Evolutionary conservation across 805 yeast species (phyloP).

Genomic region (Candida ascalaphidarum): DNA sequence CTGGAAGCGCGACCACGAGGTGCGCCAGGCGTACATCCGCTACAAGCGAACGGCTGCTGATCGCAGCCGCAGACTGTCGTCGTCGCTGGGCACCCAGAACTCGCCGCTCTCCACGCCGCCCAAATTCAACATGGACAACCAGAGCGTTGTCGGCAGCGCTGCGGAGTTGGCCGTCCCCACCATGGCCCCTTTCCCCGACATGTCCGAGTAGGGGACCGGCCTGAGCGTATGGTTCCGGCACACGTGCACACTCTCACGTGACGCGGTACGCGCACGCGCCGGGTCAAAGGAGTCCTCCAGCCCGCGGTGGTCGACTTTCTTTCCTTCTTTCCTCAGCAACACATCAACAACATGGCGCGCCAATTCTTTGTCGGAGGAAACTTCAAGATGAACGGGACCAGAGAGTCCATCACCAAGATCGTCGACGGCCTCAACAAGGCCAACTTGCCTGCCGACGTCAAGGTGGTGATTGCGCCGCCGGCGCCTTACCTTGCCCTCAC

Average conservation of each 20-base stretch:
- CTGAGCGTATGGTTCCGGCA: too few relatives aligned
- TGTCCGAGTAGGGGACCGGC: too few relatives aligned
- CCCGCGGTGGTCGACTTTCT: too few relatives aligned
- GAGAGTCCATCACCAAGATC: constrained; percentile 73
- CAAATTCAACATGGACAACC: too few relatives aligned
- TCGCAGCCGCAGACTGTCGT: too few relatives aligned
- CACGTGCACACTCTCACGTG: too few relatives aligned
- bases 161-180: constrained; percentile 8
- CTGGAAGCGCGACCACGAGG: constrained; percentile 32
- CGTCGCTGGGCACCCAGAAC: too few relatives aligned
- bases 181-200: too few relatives aligned
- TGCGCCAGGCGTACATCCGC: constrained; percentile 32
- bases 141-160: constrained; percentile 16
- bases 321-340: too few relatives aligned
- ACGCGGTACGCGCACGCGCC: too few relatives aligned
- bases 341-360: constrained; percentile 49
- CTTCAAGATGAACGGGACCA: constrained; percentile 97
- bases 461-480: constrained; percentile 95
- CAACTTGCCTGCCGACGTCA: constrained; percentile 65
- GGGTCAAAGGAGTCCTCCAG: too few relatives aligned
- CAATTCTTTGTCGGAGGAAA: constrained; percentile 97
- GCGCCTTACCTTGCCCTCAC: constrained; percentile 84
- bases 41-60: constrained; percentile 8
- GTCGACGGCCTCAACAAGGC: constrained; percentile 78
- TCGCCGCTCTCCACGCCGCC: too few relatives aligned